Base-by-base conservation (phyloP, 768 basidiomycete genomes). In the Tephrocybe sp. region DNA sequence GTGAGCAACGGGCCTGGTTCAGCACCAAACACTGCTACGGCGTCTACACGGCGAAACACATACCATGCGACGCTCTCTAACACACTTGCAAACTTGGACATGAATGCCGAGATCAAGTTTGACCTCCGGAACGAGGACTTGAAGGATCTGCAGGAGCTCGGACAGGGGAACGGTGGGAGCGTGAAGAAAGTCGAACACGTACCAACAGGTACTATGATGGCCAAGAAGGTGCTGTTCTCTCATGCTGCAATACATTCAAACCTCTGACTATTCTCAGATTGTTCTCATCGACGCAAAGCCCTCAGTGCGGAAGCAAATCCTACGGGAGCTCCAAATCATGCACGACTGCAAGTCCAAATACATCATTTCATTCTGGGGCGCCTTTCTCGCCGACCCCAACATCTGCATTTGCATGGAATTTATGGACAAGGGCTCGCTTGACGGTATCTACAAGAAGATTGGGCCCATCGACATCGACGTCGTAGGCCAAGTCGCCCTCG, bases 361-460 rank as follows among this genome's bases (percentile, higher is more conserved):
- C 68, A 99, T 99, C 66, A 90, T 99, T 61, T 94, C 91, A 0
- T 99, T 98, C 75, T 95, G 88, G 65, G 97, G 97, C 55, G 97
- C 97, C 46, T 99, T 93, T 73, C 77, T 98, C 26, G 85, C 90
- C 2, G 97, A 99, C 69, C 96, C 96, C 11, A 98, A 98, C 63
- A 96, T 99, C 65, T 97, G 97, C 69, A 96, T 98, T 46, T 98
- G 94, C 72, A 98, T 99, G 88, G 97, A 99, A 67, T 90, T 71
- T 68, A 89, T 89, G 90, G 89, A 96, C 78, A 94, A 92, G 68
- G 90, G 93, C 55, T 93, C 87, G 8, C 77, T 97, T 8, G 97
- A 99, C 67, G 85, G 87, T 26, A 94, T 99, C 58, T 98, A 98
- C 76, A 96, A 97, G 76, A 86, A 87, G 67, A 92, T 91, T 62